Percentiles rank a stretch among this genome's conserved stretches.
Conservation (phyloP, 352 stramenopile species). For the Globisporangium rhizosaccharum region DNA sequence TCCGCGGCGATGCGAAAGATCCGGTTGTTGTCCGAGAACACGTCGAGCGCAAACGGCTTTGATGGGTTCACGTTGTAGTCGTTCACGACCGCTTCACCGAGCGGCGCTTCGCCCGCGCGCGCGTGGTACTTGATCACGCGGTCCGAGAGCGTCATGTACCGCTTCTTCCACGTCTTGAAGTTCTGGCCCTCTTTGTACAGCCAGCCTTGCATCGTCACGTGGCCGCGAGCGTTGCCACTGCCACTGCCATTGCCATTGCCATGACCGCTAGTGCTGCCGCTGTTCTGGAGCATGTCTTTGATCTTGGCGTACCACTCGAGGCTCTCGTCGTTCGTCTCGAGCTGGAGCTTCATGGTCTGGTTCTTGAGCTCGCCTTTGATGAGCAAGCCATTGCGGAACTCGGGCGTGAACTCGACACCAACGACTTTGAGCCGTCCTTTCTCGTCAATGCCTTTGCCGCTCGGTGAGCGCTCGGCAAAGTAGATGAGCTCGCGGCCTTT, state of each 20-base stretch:
- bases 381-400: constrained; percentile 59
- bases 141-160: constrained; percentile 69
- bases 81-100: constrained; percentile 60
- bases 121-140: constrained; percentile 65
- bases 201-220: constrained; percentile 63
- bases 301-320: constrained; percentile 59
- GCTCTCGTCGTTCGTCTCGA: constrained; percentile 58
- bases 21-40: constrained; percentile 81
- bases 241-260: constrained; percentile 2
- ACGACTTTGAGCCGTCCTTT: constrained; percentile 61
- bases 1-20: constrained; percentile 65
- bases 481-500: constrained; percentile 75
- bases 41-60: constrained; percentile 63
- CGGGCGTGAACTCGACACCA: constrained; percentile 58
- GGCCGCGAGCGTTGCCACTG: constrained; percentile 2
- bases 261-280: not conserved
- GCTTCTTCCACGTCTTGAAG: constrained; percentile 85
- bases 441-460: constrained; percentile 69
- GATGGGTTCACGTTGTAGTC: constrained; percentile 66
- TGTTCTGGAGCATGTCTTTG: constrained; percentile 26
- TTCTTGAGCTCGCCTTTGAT: constrained; percentile 67
- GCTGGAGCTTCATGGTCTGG: constrained; percentile 61
- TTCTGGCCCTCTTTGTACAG: constrained; percentile 81
- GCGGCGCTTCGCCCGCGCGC: constrained; percentile 38
- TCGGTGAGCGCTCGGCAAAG: constrained; percentile 60